These are phyloP conservation scores for Cryptosporidium ryanae DNA, from an alignment of 169 alveolate species.

Conservation along the genomic window DNA sequence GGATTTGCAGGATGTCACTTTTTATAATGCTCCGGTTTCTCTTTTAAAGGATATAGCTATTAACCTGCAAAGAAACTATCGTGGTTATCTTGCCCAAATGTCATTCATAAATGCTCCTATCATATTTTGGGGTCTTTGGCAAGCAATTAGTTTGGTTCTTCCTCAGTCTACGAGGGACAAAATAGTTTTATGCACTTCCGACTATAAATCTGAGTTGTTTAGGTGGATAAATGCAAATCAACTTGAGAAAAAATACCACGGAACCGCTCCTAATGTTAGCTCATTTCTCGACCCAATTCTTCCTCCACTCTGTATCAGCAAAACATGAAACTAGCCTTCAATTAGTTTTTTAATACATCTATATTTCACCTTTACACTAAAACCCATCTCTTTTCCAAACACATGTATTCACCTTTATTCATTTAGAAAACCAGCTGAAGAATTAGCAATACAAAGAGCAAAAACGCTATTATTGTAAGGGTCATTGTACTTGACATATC, in stretches of 20 bases:
- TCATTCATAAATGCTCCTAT: constrained; percentile 78
- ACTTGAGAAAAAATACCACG: constrained; percentile 77
- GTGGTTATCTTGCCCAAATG: constrained; percentile 80
- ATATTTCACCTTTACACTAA: not conserved
- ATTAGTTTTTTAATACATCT: not conserved
- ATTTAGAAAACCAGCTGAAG: constrained; percentile 39
- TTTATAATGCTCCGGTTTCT: constrained; percentile 76
- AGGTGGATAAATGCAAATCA: constrained; percentile 44
- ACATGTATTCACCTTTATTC: not conserved
- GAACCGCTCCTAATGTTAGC: constrained; percentile 77
- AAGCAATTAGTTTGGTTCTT: constrained; percentile 79
- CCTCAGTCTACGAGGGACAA: constrained; percentile 76
- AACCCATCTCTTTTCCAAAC: not conserved
- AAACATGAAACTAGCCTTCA: not conserved
- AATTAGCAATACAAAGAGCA: constrained; percentile 32
- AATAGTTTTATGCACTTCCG: constrained; percentile 48
- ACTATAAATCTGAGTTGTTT: constrained; percentile 40
- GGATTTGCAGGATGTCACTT: constrained; percentile 79
- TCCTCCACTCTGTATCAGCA: constrained; percentile 65
- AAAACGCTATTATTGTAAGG: constrained; percentile 40
- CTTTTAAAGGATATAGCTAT: constrained; percentile 78
- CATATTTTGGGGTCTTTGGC: constrained; percentile 81
- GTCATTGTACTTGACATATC: constrained; percentile 69
- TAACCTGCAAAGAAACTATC: constrained; percentile 80
- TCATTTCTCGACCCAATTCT: constrained; percentile 73